Evolutionary conservation across 306 rosid genomes (phyloP).

Genomic region (Cercis canadensis): DNA sequence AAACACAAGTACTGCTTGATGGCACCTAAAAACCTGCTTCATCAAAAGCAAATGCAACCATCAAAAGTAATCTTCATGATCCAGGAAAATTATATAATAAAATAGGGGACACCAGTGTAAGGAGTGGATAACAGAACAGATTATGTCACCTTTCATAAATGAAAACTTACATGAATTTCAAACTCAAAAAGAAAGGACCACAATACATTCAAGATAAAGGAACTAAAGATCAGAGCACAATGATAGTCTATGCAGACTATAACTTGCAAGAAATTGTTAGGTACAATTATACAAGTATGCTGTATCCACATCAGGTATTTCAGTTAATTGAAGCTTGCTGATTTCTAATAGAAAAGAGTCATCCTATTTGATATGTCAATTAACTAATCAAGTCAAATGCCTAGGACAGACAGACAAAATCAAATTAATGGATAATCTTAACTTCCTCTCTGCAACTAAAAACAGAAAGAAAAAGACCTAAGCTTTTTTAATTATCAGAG

Average conservation of each 20-base stretch:
- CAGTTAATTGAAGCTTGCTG: background rate
- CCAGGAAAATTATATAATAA: slow-evolving; percentile 6
- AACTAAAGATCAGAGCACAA: slow-evolving; percentile 19
- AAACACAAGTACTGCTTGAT: slow-evolving; percentile 98
- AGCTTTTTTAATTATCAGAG: background rate
- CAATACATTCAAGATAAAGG: slow-evolving; percentile 1
- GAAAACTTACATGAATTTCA: slow-evolving; percentile 20
- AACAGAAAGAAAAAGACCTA: background rate
- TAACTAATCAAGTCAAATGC: background rate
- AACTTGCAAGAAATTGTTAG: slow-evolving; percentile 18
- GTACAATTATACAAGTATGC: background rate
- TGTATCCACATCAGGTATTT: slow-evolving; percentile 11
- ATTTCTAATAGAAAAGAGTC: slow-evolving; percentile 2
- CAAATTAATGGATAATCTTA: slow-evolving; percentile 15
- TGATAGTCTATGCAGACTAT: background rate
- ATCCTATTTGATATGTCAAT: slow-evolving; percentile 22
- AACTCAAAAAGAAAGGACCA: background rate
- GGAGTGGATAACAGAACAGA: slow-evolving; percentile 17
- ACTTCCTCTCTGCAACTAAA: slow-evolving; percentile 9
- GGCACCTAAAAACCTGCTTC: slow-evolving; percentile 96
- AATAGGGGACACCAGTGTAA: slow-evolving; percentile 21
- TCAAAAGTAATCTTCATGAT: slow-evolving; percentile 35
- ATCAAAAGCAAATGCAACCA: slow-evolving; percentile 44
- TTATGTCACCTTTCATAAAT: slow-evolving; percentile 13
- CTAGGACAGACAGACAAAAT: background rate